phyloP scores from a whole-genome alignment of 768 basidiomycete genomes.

The Mycena olivaceomarginata region DNA sequence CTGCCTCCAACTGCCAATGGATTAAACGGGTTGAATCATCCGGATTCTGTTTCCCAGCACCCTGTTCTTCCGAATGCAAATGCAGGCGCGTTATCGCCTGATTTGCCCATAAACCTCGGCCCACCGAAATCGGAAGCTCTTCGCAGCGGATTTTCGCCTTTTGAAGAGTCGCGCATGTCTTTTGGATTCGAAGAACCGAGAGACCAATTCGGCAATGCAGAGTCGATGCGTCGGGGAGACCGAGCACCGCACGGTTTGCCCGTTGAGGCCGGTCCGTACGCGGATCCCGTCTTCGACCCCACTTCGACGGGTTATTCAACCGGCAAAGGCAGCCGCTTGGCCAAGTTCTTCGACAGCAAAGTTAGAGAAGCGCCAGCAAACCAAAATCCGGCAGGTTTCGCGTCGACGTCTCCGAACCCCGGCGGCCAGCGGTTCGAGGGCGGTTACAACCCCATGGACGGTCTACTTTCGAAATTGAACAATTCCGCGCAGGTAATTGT shows the following conservation, averaged over 20 bases:
- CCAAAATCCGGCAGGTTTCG: constrained; percentile 59
- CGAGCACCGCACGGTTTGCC: constrained; percentile 40
- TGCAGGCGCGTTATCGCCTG: constrained; percentile 40
- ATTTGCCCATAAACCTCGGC: constrained; percentile 45
- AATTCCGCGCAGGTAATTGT: constrained; percentile 82
- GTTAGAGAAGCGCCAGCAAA: constrained; percentile 62
- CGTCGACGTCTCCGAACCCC: constrained; percentile 67
- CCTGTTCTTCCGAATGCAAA: constrained; percentile 20
- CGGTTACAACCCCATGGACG: constrained; percentile 70
- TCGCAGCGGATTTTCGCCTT: constrained; percentile 71
- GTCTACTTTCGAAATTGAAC: constrained; percentile 88
- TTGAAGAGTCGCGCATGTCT: constrained; percentile 64
- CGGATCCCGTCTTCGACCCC: constrained; percentile 47
- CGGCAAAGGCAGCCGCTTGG: constrained; percentile 88
- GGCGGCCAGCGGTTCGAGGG: constrained; percentile 69
- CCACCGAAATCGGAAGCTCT: constrained; percentile 52
- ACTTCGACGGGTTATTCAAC: constrained; percentile 67
- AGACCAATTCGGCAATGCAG: constrained; percentile 40
- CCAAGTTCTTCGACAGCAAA: constrained; percentile 92
- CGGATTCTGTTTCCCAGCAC: constrained; percentile 38
- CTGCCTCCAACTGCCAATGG: constrained; percentile 65
- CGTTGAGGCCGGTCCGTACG: constrained; percentile 36
- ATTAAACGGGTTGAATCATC: constrained; percentile 62
- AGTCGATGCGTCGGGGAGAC: constrained; percentile 45
- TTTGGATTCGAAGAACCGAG: constrained; percentile 49